Evolutionary conservation across 331 rosid genomes (phyloP).

Genomic region (Cydonia oblonga): DNA sequence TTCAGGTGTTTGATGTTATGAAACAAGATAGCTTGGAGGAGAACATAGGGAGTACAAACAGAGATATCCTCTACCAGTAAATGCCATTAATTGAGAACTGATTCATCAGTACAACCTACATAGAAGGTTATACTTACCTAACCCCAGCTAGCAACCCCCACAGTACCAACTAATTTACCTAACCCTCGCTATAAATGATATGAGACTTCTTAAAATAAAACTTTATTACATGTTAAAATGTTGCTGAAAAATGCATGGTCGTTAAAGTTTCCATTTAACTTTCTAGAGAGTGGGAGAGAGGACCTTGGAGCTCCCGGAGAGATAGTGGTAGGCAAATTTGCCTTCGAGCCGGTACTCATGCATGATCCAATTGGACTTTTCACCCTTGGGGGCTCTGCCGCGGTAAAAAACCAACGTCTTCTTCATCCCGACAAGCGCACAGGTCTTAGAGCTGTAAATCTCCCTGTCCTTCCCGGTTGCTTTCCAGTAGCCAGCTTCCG

Average conservation of each 20-base stretch:
- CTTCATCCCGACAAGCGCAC: constrained; percentile 85
- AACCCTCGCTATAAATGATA: neutral
- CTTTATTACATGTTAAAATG: neutral
- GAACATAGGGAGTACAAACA: neutral
- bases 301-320: constrained; percentile 61
- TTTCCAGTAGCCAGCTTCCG: constrained; percentile 99
- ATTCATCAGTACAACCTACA: neutral
- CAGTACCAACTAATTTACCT: neutral
- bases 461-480: constrained; percentile 95
- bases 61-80: neutral
- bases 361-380: constrained; percentile 94
- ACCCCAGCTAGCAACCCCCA: neutral
- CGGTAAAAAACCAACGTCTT: constrained; percentile 83
- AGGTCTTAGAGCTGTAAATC: constrained; percentile 62
- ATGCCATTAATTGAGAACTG: neutral
- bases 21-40: neutral
- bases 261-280: neutral
- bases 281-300: neutral
- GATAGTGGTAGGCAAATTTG: constrained; percentile 76
- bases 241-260: neutral
- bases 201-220: neutral
- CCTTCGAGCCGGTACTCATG: constrained; percentile 98
- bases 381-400: constrained; percentile 93
- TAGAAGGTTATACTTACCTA: neutral
- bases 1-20: neutral